phyloP scores from a whole-genome alignment of 2,329 filamentous ascomycete genomes.

The Hymenoscyphus scutula region DNA sequence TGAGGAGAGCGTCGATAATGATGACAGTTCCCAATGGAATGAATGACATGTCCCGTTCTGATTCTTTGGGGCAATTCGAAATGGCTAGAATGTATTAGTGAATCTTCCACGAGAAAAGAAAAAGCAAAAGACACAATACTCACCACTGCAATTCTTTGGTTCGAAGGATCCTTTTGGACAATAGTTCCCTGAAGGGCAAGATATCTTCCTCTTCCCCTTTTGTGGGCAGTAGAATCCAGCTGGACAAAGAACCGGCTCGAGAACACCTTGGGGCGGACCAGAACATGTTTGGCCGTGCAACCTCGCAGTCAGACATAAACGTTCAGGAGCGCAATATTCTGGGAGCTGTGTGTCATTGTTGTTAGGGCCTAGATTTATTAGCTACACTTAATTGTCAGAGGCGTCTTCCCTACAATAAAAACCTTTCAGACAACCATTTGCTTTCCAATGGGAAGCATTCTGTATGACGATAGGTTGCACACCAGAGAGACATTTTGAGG shows the following conservation, averaged over 20 bases:
- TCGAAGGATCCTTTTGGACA: slow-evolving; percentile 49
- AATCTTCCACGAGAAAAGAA: neutral
- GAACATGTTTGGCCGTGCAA: slow-evolving; percentile 16
- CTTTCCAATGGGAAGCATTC: slow-evolving; percentile 15
- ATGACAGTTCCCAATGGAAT: neutral
- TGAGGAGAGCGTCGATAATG: neutral
- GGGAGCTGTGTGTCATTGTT: slow-evolving; percentile 25
- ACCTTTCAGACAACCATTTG: slow-evolving; percentile 18
- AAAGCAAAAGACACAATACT: slow-evolving; percentile 19
- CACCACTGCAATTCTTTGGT: slow-evolving; percentile 47
- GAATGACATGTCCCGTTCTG: neutral
- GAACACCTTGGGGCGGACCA: slow-evolving; percentile 29
- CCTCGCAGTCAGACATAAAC: slow-evolving; percentile 21
- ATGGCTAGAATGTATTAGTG: neutral
- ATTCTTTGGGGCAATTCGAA: neutral
- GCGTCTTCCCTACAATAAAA: slow-evolving; percentile 19
- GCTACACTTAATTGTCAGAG: neutral
- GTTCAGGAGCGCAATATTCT: slow-evolving; percentile 29
- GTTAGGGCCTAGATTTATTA: slow-evolving; percentile 20
- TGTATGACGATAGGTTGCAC: slow-evolving; percentile 15
- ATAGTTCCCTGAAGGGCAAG: slow-evolving; percentile 48
- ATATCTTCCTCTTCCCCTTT: slow-evolving; percentile 35
- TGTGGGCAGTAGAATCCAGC: slow-evolving; percentile 50
- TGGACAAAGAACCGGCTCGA: slow-evolving; percentile 52
- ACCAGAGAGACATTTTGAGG: slow-evolving; percentile 11